These are phyloP conservation scores for Syzygium malaccense DNA, from an alignment of 441 rosid species.

Conservation along the genomic window DNA sequence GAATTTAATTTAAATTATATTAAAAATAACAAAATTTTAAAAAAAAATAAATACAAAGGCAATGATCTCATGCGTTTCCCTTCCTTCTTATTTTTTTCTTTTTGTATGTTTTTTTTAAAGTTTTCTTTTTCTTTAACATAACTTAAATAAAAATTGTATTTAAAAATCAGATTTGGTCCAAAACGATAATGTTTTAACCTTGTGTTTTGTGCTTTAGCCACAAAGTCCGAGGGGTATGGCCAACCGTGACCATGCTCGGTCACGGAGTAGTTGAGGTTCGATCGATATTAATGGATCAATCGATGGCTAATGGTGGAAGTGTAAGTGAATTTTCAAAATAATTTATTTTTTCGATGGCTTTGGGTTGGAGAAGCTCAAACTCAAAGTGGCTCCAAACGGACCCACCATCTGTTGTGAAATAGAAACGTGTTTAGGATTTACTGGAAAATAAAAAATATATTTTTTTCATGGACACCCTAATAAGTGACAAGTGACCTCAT, in stretches of 20 bases:
- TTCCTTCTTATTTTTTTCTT: too few relatives aligned
- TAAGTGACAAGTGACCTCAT: neutral
- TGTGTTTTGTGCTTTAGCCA: too few relatives aligned
- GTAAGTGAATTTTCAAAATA: neutral
- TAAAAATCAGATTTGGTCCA: too few relatives aligned
- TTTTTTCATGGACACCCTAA: neutral
- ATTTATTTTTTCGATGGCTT: neutral
- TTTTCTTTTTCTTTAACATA: too few relatives aligned
- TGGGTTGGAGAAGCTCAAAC: neutral
- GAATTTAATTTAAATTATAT: too few relatives aligned
- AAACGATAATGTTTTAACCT: too few relatives aligned
- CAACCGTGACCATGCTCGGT: neutral
- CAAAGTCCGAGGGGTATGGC: rapidly evolving
- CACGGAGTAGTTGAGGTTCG: rapidly evolving
- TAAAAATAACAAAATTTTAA: too few relatives aligned
- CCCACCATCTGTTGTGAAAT: neutral
- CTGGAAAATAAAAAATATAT: neutral
- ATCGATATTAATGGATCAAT: neutral
- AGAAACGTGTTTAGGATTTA: neutral
- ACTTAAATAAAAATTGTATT: too few relatives aligned
- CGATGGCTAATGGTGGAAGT: neutral
- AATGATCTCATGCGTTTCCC: too few relatives aligned
- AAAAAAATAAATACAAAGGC: too few relatives aligned
- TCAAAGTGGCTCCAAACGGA: neutral
- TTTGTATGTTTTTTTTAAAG: too few relatives aligned